A percentile compares a stretch with the other conserved stretches of the same genome.
Conservation (phyloP, 345 rosid species). For the Dimocarpus longan region DNA sequence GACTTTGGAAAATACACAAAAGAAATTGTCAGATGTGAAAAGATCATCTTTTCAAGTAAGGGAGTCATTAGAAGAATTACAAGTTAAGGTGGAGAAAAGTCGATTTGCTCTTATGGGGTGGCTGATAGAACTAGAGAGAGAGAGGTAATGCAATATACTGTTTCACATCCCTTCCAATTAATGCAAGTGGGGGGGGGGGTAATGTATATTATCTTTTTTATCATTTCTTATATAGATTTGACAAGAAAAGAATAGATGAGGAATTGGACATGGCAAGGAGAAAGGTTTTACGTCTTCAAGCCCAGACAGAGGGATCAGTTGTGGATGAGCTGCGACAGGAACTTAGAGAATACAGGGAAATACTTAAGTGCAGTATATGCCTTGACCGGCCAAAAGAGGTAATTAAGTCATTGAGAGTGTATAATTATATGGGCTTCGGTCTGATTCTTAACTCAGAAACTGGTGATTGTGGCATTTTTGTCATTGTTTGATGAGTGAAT, state of each 20-base stretch:
- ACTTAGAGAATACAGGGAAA: conserved; percentile 82
- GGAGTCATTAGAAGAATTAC: conserved; percentile 66
- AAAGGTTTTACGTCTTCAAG: conserved; percentile 61
- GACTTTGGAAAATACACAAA: conserved; percentile 58
- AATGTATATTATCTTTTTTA: conserved; percentile 12
- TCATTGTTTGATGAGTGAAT: background rate
- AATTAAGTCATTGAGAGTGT: conserved; percentile 10
- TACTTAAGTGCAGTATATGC: conserved; percentile 90
- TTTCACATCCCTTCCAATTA: background rate
- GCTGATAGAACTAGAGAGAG: conserved; percentile 67
- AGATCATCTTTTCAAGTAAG: conserved; percentile 61
- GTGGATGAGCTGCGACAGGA: conserved; percentile 78
- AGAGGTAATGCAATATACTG: conserved; percentile 53
- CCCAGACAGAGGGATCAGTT: conserved; percentile 63
- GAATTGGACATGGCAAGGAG: conserved; percentile 67
- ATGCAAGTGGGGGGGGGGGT: conserved; percentile 16
- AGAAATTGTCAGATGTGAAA: conserved; percentile 59
- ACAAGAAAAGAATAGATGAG: conserved; percentile 78
- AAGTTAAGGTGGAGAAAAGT: conserved; percentile 60
- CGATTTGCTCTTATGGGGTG: conserved; percentile 51
- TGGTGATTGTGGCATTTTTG: background rate
- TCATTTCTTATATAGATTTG: conserved; percentile 52
- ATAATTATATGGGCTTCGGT: conserved; percentile 5
- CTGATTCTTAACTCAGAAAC: background rate
- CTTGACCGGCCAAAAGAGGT: conserved; percentile 91